Base-by-base conservation (phyloP, 202 grass and related monocot species). In the Thinopyrum obtusiflorum region DNA sequence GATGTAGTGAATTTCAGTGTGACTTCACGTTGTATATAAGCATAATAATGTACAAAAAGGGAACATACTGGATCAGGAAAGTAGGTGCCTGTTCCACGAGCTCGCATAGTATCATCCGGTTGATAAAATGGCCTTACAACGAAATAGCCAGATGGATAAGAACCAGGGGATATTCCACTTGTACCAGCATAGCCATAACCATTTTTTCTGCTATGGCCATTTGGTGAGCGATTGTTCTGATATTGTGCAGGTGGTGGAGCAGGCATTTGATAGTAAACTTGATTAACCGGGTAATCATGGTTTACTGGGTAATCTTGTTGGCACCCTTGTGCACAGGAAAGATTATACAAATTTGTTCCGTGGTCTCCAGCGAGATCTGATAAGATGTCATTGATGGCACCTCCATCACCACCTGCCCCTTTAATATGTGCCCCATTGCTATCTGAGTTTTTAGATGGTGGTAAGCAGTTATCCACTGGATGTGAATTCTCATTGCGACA, bases 71-170 rank as follows among this genome's bases (percentile, higher is more conserved):
- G 85, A 33, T 93, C 85, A 20, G 95, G 93, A 72, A 95, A 91
- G 87, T 93, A 98, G 55, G 95, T 98, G 73, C 93, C 93, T 82
- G 93, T 98, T 86, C 95, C 95, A 69, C 71, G 87, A 77, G 83
- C 73, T 63, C 92, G 92, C 17, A 67, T 79, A 77, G 67, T 61
- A 80, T 93, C 93, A 77, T 93, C 91, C 37, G 78, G 65, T 40
- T 85, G 85, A 87, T 86, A 88, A 80, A 88, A 33, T 76, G 87
- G 87, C 9, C 87, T 82, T 20, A 88, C 4, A 62, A 89, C 57
- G 71, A 84, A 87, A 93, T 84, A 98, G 35, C 80, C 80, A 25
- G 90, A 65, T 64, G 80, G n/a, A 79, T 84, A 92, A 87, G 83
- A 84, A 40, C 75, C 69, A 61, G 83, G 81, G 7, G 82, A 35